A percentile compares a stretch with the other conserved stretches of the same genome.
Conservation (phyloP, 345 rosid species). For the Adansonia digitata region DNA sequence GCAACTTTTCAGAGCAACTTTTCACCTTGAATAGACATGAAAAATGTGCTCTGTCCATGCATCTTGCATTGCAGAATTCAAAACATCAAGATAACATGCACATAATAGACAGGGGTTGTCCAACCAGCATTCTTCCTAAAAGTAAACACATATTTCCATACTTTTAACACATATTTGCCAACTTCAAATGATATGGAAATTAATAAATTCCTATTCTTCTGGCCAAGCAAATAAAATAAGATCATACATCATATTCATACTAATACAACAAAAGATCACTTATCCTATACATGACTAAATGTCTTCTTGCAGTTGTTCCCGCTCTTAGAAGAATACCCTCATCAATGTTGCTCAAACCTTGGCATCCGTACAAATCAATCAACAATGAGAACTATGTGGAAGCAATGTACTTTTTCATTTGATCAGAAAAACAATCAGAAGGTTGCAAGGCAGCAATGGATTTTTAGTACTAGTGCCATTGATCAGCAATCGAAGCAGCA, state of each 20-base stretch:
- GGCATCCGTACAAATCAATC: neutral
- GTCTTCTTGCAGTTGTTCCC: neutral
- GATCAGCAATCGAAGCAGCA: neutral
- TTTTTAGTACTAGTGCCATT: neutral
- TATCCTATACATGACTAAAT: neutral
- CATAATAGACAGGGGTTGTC: neutral
- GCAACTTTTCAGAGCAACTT: neutral
- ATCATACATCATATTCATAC: conserved; percentile 1
- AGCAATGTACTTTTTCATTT: conserved; percentile 4
- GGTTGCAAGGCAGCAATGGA: neutral
- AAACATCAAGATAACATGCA: neutral
- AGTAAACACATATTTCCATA: neutral
- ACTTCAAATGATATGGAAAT: neutral
- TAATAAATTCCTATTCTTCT: neutral
- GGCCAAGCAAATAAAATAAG: neutral
- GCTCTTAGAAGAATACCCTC: neutral
- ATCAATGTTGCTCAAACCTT: neutral
- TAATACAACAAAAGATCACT: neutral
- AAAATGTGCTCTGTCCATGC: neutral
- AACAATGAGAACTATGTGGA: neutral
- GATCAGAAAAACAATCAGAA: neutral
- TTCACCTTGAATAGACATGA: conserved; percentile 7
- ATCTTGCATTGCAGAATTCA: conserved; percentile 4
- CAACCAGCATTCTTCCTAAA: neutral
- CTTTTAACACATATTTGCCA: neutral